These are phyloP conservation scores for Ceratocystis lukuohia DNA, from an alignment of 2,329 filamentous ascomycete genomes.

Conservation along the genomic window DNA sequence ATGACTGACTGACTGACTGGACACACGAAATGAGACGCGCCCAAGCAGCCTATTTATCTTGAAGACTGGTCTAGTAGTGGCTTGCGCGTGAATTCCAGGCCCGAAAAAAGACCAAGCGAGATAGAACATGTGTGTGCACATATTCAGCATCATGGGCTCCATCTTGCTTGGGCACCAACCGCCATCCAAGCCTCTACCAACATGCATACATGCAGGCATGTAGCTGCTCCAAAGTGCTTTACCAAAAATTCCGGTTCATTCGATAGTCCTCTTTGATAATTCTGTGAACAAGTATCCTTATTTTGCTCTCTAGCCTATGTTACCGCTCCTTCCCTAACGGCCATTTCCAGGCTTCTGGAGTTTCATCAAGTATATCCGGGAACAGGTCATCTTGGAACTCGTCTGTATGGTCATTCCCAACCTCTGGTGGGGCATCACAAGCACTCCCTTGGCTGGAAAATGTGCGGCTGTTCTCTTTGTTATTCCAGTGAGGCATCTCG, in stretches of 20 bases:
- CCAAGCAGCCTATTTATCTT: too few species aligned
- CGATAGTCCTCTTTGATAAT: too few species aligned
- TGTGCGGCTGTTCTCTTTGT: not conserved
- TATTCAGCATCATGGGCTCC: not conserved
- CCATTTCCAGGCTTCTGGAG: not conserved
- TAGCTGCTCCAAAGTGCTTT: not conserved
- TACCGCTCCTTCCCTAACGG: not conserved
- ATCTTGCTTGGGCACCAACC: not conserved
- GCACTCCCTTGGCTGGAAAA: too few species aligned
- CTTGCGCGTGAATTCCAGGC: too few species aligned
- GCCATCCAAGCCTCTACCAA: not conserved
- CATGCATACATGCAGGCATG: not conserved
- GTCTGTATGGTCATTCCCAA: not conserved
- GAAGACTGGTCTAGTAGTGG: too few species aligned
- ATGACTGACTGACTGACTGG: too few species aligned
- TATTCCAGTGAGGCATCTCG: not conserved
- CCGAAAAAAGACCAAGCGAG: too few species aligned
- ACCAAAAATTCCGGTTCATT: not conserved
- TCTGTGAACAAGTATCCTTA: not conserved
- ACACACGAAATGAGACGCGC: too few species aligned
- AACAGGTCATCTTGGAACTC: not conserved
- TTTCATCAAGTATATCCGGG: not conserved
- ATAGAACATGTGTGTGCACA: too few species aligned
- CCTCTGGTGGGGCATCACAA: not conserved
- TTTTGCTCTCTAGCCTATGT: not conserved